Conservation (phyloP, 129 eudicot species). For the Sambucus nigra region DNA sequence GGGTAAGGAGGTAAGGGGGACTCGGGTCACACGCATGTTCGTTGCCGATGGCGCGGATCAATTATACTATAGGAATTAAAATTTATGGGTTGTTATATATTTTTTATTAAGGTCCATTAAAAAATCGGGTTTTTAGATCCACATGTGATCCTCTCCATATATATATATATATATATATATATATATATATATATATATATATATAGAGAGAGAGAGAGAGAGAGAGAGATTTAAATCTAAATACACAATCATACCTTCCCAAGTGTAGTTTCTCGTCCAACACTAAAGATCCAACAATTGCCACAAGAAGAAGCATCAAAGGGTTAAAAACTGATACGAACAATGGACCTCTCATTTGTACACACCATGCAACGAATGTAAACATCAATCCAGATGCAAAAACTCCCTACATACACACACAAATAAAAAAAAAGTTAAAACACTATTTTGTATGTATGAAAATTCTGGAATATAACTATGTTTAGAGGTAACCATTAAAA, state of each 20-base stretch:
- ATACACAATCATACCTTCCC: constrained; percentile 54
- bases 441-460: background rate
- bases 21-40: too few species aligned
- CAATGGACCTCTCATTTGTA: constrained; percentile 44
- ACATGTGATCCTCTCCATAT: too few species aligned
- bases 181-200: too few species aligned
- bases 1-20: too few species aligned
- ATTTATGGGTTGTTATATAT: too few species aligned
- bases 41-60: too few species aligned
- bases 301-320: constrained; percentile 38
- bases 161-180: background rate
- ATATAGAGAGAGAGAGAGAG: too few species aligned
- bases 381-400: constrained; percentile 25
- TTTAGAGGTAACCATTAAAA: background rate
- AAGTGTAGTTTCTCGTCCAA: constrained; percentile 42
- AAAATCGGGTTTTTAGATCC: too few species aligned
- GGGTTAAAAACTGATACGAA: constrained; percentile 55
- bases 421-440: background rate
- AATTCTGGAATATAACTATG: background rate
- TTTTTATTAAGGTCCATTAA: too few species aligned
- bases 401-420: constrained; percentile 26
- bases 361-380: constrained; percentile 19
- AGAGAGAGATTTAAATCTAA: too few species aligned
- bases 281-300: constrained; percentile 36
- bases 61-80: too few species aligned